Conservation (phyloP, 2,329 filamentous ascomycete species). For the Penicillium sp. region DNA sequence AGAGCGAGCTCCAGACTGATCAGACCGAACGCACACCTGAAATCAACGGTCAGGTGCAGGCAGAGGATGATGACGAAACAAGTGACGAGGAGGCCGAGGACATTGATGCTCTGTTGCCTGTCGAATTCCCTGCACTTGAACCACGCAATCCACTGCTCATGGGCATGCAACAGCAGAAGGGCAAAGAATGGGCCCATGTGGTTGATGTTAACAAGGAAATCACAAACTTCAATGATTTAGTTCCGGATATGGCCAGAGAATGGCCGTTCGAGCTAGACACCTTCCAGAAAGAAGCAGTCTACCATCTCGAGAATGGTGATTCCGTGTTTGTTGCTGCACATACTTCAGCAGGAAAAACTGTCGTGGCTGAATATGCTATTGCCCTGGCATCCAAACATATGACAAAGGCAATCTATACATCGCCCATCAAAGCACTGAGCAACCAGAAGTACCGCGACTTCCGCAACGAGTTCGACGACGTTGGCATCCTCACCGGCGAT, state of each 20-base stretch:
- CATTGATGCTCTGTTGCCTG: conserved; percentile 82
- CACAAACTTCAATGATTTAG: conserved; percentile 87
- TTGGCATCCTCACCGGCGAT: conserved; percentile 94
- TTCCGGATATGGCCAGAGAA: conserved; percentile 92
- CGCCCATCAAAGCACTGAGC: conserved; percentile 95
- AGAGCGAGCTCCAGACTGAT: conserved; percentile 45
- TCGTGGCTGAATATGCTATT: conserved; percentile 97
- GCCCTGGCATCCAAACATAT: conserved; percentile 95
- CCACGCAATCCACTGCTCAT: conserved; percentile 74
- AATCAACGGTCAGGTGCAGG: conserved; percentile 31
- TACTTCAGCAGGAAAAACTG: conserved; percentile 96
- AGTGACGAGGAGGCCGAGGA: conserved; percentile 45
- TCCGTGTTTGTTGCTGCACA: conserved; percentile 98
- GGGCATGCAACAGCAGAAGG: conserved; percentile 69
- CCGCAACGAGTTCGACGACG: conserved; percentile 83
- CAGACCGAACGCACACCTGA: conserved; percentile 48
- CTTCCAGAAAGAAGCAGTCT: conserved; percentile 98
- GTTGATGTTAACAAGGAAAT: conserved; percentile 93
- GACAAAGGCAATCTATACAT: conserved; percentile 99
- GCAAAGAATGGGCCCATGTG: conserved; percentile 96
- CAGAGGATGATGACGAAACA: conserved; percentile 26
- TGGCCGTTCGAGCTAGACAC: conserved; percentile 98
- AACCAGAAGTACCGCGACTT: conserved; percentile 99
- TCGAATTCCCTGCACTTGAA: conserved; percentile 89
- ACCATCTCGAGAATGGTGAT: conserved; percentile 93